Percentiles rank a stretch among this genome's conserved stretches.
Conservation (phyloP, 2,329 filamentous ascomycete genomes). For the Fusarium albidum region DNA sequence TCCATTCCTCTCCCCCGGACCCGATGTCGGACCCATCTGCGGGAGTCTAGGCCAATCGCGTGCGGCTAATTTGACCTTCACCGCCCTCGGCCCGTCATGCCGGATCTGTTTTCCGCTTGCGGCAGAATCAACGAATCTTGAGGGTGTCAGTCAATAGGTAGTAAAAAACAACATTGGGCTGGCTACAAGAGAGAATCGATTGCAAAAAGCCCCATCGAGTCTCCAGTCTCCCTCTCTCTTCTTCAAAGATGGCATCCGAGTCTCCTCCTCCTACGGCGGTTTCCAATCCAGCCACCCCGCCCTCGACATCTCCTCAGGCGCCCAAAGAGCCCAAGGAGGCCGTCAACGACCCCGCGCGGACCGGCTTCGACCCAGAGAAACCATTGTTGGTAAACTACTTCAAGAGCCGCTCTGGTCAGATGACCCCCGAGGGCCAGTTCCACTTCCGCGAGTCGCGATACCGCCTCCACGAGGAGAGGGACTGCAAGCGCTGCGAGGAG, state of each 20-base stretch:
- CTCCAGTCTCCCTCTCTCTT: no score
- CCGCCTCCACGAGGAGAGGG: constrained; percentile 75
- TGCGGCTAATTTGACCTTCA: constrained; percentile 9
- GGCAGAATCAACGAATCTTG: constrained; percentile 33
- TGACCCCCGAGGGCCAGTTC: constrained; percentile 73
- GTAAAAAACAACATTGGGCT: no score
- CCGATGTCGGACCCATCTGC: constrained; percentile 29
- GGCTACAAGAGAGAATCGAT: constrained; percentile 23
- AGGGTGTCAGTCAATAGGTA: no score
- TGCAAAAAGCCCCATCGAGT: no score
- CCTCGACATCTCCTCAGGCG: constrained; percentile 13
- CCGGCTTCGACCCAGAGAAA: constrained; percentile 68
- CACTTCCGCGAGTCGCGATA: constrained; percentile 83
- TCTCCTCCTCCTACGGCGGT: no score
- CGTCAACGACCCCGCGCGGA: constrained; percentile 66
- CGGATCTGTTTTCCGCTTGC: neutral
- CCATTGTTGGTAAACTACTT: constrained; percentile 86
- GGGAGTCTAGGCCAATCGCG: constrained; percentile 19
- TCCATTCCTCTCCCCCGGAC: constrained; percentile 27
- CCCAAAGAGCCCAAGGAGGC: constrained; percentile 49
- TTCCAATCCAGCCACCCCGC: constrained; percentile 22
- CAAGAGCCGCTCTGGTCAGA: constrained; percentile 77
- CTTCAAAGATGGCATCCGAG: constrained; percentile 32
- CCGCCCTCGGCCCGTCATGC: constrained; percentile 27
- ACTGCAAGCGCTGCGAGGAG: constrained; percentile 83